Base-by-base conservation (phyloP, 768 basidiomycete species). In the Lactifluus subvellereus region DNA sequence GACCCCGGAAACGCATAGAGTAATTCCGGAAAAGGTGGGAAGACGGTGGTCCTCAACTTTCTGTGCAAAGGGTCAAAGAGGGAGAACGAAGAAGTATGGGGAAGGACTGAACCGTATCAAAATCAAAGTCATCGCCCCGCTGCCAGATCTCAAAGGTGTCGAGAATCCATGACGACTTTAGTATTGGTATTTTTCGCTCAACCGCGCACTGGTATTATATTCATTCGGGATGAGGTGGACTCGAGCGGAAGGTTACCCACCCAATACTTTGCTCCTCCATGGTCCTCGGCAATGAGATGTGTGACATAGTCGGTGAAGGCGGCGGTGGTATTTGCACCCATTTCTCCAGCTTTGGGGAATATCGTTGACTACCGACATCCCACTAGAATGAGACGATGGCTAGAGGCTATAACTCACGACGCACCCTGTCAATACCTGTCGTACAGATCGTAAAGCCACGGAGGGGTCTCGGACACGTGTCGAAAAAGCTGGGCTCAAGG, bases 291-390 rank as follows among this genome's bases (percentile, higher is more conserved):
- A 47, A 98, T 79, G 22, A 98, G 80, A 77, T 96, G 94, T 0
- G 93, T 95, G n/a, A 91, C 88, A 51, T 79, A 78, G 71, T 92
- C 88, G 0, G 93, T 98, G 65, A 96, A 86, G 54, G 90, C 87
- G 37, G 75, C 81, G 16, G 83, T 79, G 49, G 82, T 79, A 4
- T 74, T 75, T 32, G 91, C 94, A 11, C 94, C 94, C 14, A 97
- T 85, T 67, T 94, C 88, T 27, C 82, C 75, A 0, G 90, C 91
- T 69, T 89, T 83, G 63, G 84, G 85, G 71, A 90, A 90, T 38
- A 95, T 66, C 2, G 80, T 79, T 0, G 84, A 79, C 92, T 94
- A 57, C 8, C 38, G 40, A 45, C 6, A 8, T 18, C 20, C 22
- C 18, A 62, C 9, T 38, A 10, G 51, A 18, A 32, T 47, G 50